Conservation (phyloP, 495 filamentous ascomycete species). For the Penicillium salamii region DNA sequence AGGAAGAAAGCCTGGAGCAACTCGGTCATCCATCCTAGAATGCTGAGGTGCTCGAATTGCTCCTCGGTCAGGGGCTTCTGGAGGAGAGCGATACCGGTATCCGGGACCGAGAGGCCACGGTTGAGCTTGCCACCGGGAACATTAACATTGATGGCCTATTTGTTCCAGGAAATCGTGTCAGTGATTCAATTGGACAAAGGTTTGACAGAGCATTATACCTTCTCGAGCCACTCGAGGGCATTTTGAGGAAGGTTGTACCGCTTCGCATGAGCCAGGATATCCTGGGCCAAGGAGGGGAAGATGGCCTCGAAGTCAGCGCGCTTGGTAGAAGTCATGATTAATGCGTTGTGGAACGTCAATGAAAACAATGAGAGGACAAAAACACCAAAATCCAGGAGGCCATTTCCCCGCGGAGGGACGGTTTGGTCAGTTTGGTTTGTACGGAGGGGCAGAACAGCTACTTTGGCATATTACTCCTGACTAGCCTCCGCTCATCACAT, state of each 20-base stretch:
- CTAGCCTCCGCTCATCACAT: too few relatives aligned
- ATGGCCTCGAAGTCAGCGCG: constrained; percentile 83
- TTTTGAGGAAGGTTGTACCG: constrained; percentile 78
- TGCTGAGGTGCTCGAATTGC: constrained; percentile 79
- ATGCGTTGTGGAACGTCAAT: constrained; percentile 2
- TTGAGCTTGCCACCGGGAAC: constrained; percentile 95
- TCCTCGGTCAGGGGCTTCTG: constrained; percentile 66
- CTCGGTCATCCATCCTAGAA: constrained; percentile 95
- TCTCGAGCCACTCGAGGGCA: constrained; percentile 82
- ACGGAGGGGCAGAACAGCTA: constrained; percentile 13
- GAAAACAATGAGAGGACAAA: neutral
- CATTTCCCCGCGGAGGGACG: constrained; percentile 16
- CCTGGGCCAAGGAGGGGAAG: constrained; percentile 76
- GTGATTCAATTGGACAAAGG: neutral
- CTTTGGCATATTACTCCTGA: constrained; percentile 8
- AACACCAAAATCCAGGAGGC: neutral
- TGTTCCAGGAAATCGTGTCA: neutral
- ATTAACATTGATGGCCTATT: constrained; percentile 77
- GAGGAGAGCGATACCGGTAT: constrained; percentile 79
- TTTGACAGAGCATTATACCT: constrained; percentile 51
- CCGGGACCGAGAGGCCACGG: constrained; percentile 95
- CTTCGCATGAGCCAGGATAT: constrained; percentile 70
- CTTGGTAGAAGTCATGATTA: constrained; percentile 60
- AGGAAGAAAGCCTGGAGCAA: constrained; percentile 98
- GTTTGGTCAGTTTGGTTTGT: constrained; percentile 31